Base-by-base conservation (phyloP, 225 moss, liverwort and hornwort species). In the Pseudoscleropodium purum region DNA sequence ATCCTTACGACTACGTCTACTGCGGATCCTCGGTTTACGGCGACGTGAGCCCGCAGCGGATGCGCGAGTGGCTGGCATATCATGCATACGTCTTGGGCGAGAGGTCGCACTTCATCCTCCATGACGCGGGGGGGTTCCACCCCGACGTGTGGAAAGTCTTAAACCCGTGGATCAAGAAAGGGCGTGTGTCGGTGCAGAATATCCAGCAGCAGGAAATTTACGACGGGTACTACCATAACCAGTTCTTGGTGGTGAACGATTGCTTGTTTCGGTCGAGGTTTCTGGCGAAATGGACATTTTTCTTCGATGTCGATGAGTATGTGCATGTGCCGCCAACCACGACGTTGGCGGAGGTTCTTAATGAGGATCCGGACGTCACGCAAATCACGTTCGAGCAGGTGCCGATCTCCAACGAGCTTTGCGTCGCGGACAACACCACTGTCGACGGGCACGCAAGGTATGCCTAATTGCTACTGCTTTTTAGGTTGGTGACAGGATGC, bases 11-110 rank as follows among this genome's bases (percentile, higher is more conserved):
- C 27, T 92, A 91, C 82, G 91, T 94, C 54, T 93, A 93, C 85
- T 94, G 93, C 34, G 94, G 94, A 7, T 92, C 93, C 10, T 89
- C 94, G 49, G 83, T 79, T n/a, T 79, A 79, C n/a, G 79, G 79
- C n/a, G 79, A 79, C 18, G 79, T 79, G 57, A 79, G 79, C 79
- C 79, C 79, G 27, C 79, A 92, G 81, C 66, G 93, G 15, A 93
- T 94, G 84, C 92, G 94, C 56, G 93, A 94, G 74, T 94, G 94
- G 94, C 76, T 94, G 47, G 94, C 94, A 49, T 94, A 94, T 68
- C 94, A 94, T 25, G 64, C 89, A 3, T 59, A 90, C 17, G 61
- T 93, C 86, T 21, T 93, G 29, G 93, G 94, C 21, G 79, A 90
- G 69, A 56, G 79, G 37, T 91, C 94, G 37, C 94, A 92, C 81